Evolutionary conservation across 352 stramenopile genomes (phyloP), one percentile per base, ranked within the genome.

Genomic region (Globisporangium paddicum): DNA sequence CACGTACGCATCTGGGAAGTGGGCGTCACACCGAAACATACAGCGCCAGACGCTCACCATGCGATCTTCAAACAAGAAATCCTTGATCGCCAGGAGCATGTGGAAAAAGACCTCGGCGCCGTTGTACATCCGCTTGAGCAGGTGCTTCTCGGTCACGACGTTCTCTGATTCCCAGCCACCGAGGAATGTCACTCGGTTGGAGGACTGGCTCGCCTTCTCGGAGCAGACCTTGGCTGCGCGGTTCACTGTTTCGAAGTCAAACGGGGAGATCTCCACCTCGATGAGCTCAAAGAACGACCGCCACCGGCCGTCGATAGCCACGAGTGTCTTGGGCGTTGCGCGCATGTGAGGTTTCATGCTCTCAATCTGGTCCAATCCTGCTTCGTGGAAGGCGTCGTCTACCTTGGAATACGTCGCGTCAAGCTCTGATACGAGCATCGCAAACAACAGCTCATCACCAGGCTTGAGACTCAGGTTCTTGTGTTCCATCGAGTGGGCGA

Each of bases 381-480:
- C 54, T 41, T 21, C 40, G 16, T 18, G 40, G 16, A 60, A 52
- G 0, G 42, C 52, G 0, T 59, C 42, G 18, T 59, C 58, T 0
- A 60, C 8, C 21, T 47, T 44, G 11, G 35, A 14, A 21, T 60
- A 64, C 23, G 45, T 62, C 9, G 16, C 45, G 11, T 55, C 58
- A 16, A 64, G 50, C 5, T 64, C 58, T 8, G 50, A 53, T 14
- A 59, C 48, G 9, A 64, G 48, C 44, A 60, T 59, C 18, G 52
- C 50, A n/a, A 64, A 59, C 18, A 56, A 37, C 13, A 64, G 4
- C 13, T 55, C 50, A 21, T 64, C 58, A 3, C 58, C 50, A 8
- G 52, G 49, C 16, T 60, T 42, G 4, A 60, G n/a, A 8, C 49
- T 51, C 34, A 55, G 40, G 0, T 26, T 57, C 38, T 63, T 63